Conservation (phyloP, 139 green algal species). For the Asterochloris sp. region DNA sequence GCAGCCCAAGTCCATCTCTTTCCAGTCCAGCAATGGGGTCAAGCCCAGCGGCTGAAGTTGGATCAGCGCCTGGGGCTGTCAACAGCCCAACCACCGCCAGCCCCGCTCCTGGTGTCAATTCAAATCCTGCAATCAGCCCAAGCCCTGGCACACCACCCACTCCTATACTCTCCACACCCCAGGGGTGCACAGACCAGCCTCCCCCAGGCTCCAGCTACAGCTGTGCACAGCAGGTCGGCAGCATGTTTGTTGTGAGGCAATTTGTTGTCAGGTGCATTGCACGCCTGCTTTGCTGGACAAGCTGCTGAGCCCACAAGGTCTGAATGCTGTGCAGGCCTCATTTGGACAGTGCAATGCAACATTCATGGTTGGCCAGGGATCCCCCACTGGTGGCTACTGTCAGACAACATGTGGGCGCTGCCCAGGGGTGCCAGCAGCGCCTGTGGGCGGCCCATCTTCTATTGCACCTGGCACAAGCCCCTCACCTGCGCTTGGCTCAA, state of each 20-base stretch:
- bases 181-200: no score
- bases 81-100: no score
- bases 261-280: no score
- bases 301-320: no score
- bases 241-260: no score
- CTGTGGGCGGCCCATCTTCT: neutral
- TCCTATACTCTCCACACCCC: no score
- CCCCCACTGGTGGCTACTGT: slow-evolving; percentile 4
- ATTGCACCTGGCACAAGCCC: neutral
- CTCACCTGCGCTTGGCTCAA: neutral
- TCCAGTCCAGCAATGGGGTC: neutral
- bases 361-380: neutral
- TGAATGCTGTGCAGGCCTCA: neutral
- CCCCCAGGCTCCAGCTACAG: no score
- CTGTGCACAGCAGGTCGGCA: no score
- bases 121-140: neutral
- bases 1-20: neutral
- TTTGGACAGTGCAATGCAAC: neutral
- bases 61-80: no score
- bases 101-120: neutral
- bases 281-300: no score
- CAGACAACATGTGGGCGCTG: slow-evolving; percentile 9
- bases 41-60: no score
- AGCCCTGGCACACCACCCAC: no score
- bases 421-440: neutral